phyloP scores from a whole-genome alignment of 441 rosid species.

The Erodium chrysanthum region DNA sequence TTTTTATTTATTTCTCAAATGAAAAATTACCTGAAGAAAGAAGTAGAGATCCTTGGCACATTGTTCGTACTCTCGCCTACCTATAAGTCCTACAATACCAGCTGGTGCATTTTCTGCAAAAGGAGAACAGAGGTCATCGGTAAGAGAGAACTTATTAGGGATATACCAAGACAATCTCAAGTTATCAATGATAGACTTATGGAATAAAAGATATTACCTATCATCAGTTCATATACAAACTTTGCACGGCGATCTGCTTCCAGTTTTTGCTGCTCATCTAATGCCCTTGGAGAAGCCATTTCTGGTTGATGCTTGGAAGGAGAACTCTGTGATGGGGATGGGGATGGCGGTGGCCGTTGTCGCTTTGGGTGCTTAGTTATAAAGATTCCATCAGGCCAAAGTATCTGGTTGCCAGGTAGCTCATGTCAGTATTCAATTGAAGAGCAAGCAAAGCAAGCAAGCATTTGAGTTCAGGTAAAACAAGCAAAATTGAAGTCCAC shows the following conservation, averaged over 20 bases:
- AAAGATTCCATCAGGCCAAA: constrained; percentile 99
- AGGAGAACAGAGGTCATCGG: constrained; percentile 12
- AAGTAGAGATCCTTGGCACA: constrained; percentile 84
- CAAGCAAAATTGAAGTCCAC: background rate
- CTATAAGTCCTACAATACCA: constrained; percentile 72
- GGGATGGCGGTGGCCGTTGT: constrained; percentile 29
- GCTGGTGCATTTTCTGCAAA: constrained; percentile 82
- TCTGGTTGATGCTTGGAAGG: constrained; percentile 21
- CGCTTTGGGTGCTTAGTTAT: constrained; percentile 88
- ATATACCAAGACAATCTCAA: background rate
- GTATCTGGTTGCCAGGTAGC: constrained; percentile 39
- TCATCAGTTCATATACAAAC: constrained; percentile 82
- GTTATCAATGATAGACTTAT: background rate
- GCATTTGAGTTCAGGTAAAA: background rate
- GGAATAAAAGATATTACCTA: constrained; percentile 40
- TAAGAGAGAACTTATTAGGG: background rate
- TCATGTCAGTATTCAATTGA: constrained; percentile 16
- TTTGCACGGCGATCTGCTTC: constrained; percentile 83
- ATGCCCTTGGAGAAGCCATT: constrained; percentile 29
- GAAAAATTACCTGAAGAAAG: constrained; percentile 72
- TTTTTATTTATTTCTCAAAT: background rate
- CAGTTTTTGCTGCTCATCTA: constrained; percentile 51
- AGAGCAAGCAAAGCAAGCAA: background rate
- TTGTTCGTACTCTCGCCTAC: constrained; percentile 88
- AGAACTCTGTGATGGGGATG: constrained; percentile 30